Conservation (phyloP, 148 eudicot genomes). For the Rhododendron henanense region DNA sequence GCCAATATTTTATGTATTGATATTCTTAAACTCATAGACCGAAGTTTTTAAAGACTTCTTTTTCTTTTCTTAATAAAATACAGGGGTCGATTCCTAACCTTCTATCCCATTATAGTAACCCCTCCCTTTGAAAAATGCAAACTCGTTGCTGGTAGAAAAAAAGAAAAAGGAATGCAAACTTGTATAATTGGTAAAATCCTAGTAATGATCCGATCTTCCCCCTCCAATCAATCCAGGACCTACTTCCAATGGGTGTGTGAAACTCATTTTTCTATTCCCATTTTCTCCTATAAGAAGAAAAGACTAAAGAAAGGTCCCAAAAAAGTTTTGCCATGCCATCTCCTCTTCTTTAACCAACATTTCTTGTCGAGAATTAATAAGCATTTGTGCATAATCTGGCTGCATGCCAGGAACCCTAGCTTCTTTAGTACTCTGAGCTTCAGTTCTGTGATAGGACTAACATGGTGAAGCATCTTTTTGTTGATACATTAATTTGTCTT, state of each 20-base stretch:
- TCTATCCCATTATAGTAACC: not conserved
- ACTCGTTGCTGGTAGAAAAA: not conserved
- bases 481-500: not conserved
- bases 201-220: not conserved
- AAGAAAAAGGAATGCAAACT: not conserved
- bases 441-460: not conserved
- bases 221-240: not conserved
- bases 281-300: not conserved
- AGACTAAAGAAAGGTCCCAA: not conserved
- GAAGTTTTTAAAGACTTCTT: not conserved
- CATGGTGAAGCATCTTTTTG: not conserved
- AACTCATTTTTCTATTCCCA: not conserved
- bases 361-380: not conserved
- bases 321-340: not conserved
- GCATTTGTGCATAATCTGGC: not conserved
- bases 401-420: not conserved
- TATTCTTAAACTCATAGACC: not conserved
- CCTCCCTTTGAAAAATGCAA: not conserved
- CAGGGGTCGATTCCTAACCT: not conserved
- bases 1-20: not conserved
- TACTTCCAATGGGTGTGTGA: not conserved
- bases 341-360: not conserved
- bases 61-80: not conserved
- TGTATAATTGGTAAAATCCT: not conserved
- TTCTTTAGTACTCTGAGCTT: not conserved